Conservation (phyloP, 1,284 basidiomycete genomes). For the Phellopilus nigrolimitatus region DNA sequence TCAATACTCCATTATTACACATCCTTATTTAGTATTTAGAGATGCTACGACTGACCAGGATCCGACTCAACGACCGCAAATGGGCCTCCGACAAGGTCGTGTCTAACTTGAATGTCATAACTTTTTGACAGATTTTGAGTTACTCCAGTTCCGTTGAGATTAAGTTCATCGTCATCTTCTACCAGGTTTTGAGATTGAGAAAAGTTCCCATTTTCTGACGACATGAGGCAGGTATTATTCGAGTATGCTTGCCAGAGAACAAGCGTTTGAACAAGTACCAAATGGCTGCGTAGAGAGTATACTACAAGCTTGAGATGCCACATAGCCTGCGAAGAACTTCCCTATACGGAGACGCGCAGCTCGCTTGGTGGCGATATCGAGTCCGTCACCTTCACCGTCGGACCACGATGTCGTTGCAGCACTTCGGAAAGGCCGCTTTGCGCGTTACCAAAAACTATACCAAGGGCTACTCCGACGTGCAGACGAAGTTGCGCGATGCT, state of each 20-base stretch:
- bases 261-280: no score
- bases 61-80: conserved; percentile 62
- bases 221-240: no score
- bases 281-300: no score
- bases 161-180: no score
- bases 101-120: no score
- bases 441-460: conserved; percentile 94
- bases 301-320: no score
- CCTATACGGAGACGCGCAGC: neutral
- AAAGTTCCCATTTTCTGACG: no score
- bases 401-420: conserved; percentile 41
- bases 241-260: neutral
- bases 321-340: neutral
- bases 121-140: no score
- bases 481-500: conserved; percentile 95
- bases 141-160: no score
- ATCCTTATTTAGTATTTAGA: neutral
- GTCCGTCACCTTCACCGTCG: neutral
- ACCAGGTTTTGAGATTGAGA: no score
- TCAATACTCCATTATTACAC: neutral
- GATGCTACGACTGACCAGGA: conserved; percentile 41
- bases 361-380: neutral
- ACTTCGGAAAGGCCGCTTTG: conserved; percentile 75
- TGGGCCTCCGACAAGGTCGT: conserved; percentile 52
- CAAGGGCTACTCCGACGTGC: conserved; percentile 90